phyloP scores from a whole-genome alignment of 805 yeast genomes.

The Ogataea zsoltii region DNA sequence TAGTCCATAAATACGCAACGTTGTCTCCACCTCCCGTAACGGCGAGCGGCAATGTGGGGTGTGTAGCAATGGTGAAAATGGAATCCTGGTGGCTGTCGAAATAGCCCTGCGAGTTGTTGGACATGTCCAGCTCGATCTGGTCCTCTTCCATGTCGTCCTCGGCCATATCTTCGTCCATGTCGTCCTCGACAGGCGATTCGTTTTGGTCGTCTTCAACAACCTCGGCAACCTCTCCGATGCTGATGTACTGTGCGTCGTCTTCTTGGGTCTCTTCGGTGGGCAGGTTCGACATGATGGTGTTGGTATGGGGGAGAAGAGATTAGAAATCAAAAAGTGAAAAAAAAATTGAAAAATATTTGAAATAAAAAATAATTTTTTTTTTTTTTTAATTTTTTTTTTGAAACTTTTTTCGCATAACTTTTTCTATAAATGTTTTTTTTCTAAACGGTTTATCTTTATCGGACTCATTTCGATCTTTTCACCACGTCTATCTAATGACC shows the following conservation, averaged over 20 bases:
- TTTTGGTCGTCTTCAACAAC: slow-evolving; percentile 33
- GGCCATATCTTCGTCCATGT: slow-evolving; percentile 40
- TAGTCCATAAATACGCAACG: slow-evolving; percentile 87
- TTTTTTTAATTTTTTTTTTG: not conserved
- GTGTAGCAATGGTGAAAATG: slow-evolving; percentile 75
- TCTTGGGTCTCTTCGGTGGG: slow-evolving; percentile 9
- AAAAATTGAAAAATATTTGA: not conserved
- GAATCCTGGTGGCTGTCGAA: slow-evolving; percentile 92
- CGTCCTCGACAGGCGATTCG: slow-evolving; percentile 40
- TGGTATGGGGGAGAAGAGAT: not conserved
- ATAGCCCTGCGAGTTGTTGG: slow-evolving; percentile 85
- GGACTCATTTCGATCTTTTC: no score
- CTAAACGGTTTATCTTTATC: not conserved
- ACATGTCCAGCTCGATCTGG: slow-evolving; percentile 75
- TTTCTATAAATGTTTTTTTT: not conserved
- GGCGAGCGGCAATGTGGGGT: slow-evolving; percentile 82
- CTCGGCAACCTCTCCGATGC: slow-evolving; percentile 34
- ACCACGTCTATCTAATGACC: no score
- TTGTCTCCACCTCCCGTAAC: slow-evolving; percentile 97
- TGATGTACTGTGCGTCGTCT: slow-evolving; percentile 31
- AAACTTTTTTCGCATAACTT: not conserved
- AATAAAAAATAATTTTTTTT: not conserved
- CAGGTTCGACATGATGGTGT: not conserved
- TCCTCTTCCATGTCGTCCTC: slow-evolving; percentile 46
- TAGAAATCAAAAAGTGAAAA: slow-evolving; percentile 2